Evolutionary conservation across 108 stramenopile species (phyloP).

Genomic region (Pseudonitzschia delicatissima): DNA sequence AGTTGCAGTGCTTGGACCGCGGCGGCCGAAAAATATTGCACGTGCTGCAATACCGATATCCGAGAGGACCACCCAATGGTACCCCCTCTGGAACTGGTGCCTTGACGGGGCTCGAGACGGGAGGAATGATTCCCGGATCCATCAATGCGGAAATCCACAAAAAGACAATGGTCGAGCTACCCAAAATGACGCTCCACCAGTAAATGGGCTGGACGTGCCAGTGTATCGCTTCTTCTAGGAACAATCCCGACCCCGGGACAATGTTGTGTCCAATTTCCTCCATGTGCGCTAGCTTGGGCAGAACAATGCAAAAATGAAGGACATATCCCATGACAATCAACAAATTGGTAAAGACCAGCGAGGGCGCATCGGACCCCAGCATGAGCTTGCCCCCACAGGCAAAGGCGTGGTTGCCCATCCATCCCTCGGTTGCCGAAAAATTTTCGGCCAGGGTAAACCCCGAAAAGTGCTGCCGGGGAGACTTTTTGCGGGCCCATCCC

Average conservation of each 20-base stretch:
- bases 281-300: conserved; percentile 43
- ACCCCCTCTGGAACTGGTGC: conserved; percentile 52
- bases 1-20: conserved; percentile 92
- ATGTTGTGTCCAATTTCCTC: conserved; percentile 21
- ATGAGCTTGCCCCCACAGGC: conserved; percentile 81
- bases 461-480: conserved; percentile 24
- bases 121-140: conserved; percentile 85
- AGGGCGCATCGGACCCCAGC: conserved; percentile 78
- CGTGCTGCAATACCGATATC: conserved; percentile 84
- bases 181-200: conserved; percentile 37
- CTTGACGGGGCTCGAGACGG: conserved; percentile 62
- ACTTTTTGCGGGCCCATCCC: conserved; percentile 77
- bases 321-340: conserved; percentile 47
- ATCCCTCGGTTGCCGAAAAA: conserved; percentile 70
- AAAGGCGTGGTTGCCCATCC: conserved; percentile 89
- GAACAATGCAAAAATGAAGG: conserved; percentile 44
- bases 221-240: background rate
- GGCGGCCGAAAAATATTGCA: conserved; percentile 90
- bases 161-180: conserved; percentile 36
- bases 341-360: conserved; percentile 73
- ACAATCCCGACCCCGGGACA: background rate
- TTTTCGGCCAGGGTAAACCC: conserved; percentile 52
- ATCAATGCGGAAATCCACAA: conserved; percentile 73
- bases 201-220: conserved; percentile 20
- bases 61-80: conserved; percentile 69